These are phyloP conservation scores for Torulaspora globosa DNA, from an alignment of 1,139 yeast species.

Conservation along the genomic window DNA sequence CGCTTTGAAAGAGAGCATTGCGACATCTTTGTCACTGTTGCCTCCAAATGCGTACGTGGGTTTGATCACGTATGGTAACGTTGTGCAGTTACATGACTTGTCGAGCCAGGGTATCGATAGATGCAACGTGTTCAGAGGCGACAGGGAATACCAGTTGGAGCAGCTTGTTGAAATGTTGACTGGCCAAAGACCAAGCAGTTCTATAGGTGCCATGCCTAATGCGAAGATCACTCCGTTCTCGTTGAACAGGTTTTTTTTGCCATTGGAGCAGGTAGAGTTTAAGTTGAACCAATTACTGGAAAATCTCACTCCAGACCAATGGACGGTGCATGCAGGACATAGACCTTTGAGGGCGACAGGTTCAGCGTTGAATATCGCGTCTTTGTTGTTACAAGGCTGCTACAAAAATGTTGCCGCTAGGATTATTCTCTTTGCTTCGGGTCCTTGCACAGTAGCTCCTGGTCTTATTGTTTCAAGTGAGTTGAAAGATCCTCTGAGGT, in stretches of 20 bases:
- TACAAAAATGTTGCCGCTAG: constrained; percentile 89
- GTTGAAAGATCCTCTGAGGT: constrained; percentile 91
- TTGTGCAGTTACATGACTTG: constrained; percentile 90
- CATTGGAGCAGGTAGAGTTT: constrained; percentile 82
- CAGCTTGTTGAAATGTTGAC: constrained; percentile 75
- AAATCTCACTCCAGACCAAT: constrained; percentile 75
- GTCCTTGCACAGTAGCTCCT: constrained; percentile 93
- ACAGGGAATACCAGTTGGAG: constrained; percentile 75
- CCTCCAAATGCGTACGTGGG: constrained; percentile 95
- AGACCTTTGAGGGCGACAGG: constrained; percentile 94
- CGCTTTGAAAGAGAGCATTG: constrained; percentile 82
- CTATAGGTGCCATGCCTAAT: constrained; percentile 25
- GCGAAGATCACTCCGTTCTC: constrained; percentile 41
- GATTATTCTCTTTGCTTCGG: constrained; percentile 85
- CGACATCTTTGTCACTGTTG: constrained; percentile 72
- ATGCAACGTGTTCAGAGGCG: constrained; percentile 88
- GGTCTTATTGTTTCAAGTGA: constrained; percentile 92
- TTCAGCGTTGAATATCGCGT: constrained; percentile 82
- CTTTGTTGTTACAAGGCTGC: constrained; percentile 77
- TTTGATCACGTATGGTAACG: constrained; percentile 87
- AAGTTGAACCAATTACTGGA: constrained; percentile 80
- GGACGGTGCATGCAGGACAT: constrained; percentile 86
- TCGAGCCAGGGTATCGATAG: constrained; percentile 74
- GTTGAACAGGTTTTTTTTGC: constrained; percentile 74
- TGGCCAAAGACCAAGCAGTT: constrained; percentile 37